Evolutionary conservation across 768 basidiomycete species (phyloP).

Genomic region (Zangia roseola): DNA sequence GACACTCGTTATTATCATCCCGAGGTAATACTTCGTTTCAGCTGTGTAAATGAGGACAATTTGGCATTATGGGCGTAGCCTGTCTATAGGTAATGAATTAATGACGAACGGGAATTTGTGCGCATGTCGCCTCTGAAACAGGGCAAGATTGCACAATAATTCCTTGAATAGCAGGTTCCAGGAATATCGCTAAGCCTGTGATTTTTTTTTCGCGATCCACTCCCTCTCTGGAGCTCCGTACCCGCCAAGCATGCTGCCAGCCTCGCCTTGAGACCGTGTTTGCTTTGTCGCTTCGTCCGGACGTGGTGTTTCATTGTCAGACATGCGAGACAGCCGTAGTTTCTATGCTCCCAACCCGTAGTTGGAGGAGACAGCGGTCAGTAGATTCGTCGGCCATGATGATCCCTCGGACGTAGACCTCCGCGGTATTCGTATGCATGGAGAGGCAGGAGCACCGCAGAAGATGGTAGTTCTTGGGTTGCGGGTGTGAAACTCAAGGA

Average conservation of each 20-base stretch:
- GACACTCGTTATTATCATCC: too few species aligned
- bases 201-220: conserved; percentile 60
- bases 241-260: conserved; percentile 72
- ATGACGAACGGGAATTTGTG: conserved; percentile 76
- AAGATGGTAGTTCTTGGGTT: conserved; percentile 37
- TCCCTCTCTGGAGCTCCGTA: conserved; percentile 68
- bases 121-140: conserved; percentile 36
- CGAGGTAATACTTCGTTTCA: conserved; percentile 6
- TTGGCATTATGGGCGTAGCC: background rate
- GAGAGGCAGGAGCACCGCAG: conserved; percentile 57
- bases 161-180: too few species aligned
- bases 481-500: background rate
- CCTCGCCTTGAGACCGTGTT: conserved; percentile 56
- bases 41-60: conserved; percentile 16
- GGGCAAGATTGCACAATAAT: too few species aligned
- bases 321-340: conserved; percentile 63
- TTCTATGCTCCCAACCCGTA: conserved; percentile 72
- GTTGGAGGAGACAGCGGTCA: conserved; percentile 57
- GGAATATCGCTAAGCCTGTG: too few species aligned
- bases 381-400: conserved; percentile 67
- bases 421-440: conserved; percentile 73
- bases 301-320: conserved; percentile 80
- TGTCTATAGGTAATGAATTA: conserved; percentile 37
- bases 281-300: conserved; percentile 30
- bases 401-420: conserved; percentile 77